A percentile compares a stretch with the other conserved stretches of the same genome.
Conservation (phyloP, 495 filamentous ascomycete species). For the Beverwykella pulmonaria region DNA sequence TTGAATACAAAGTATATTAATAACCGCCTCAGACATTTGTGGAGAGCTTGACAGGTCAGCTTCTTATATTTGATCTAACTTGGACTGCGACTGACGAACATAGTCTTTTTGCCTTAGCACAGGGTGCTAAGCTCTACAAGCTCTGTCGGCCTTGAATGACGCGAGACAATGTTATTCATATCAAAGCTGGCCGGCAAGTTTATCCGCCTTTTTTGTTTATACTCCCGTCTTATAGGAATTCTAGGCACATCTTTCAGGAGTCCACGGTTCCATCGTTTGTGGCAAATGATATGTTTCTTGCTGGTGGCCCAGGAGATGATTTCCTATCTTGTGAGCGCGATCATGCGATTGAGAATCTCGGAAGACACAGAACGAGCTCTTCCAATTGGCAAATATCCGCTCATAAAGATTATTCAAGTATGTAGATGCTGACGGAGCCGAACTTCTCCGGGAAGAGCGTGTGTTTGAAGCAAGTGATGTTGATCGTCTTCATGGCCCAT, state of each 20-base stretch:
- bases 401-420: constrained; percentile 57
- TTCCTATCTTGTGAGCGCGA: not conserved
- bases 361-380: not conserved
- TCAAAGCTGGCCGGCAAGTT: constrained; percentile 72
- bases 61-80: not conserved
- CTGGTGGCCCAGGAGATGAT: constrained; percentile 60
- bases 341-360: not conserved
- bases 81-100: constrained; percentile 11
- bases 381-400: not conserved
- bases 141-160: constrained; percentile 72
- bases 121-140: constrained; percentile 75
- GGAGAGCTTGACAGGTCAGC: constrained; percentile 79
- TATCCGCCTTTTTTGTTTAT: not conserved
- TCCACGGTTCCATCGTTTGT: constrained; percentile 83
- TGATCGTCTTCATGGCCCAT: constrained; percentile 92
- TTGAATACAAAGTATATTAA: constrained; percentile 70
- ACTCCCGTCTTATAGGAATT: constrained; percentile 18
- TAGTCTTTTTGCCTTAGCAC: constrained; percentile 79
- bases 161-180: constrained; percentile 69
- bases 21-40: constrained; percentile 70
- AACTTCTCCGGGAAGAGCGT: constrained; percentile 97
- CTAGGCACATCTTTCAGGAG: constrained; percentile 84
- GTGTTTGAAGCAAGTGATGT: constrained; percentile 92
- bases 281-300: constrained; percentile 73
- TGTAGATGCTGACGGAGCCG: constrained; percentile 85